phyloP scores from a whole-genome alignment of 108 stramenopile species.

The Parietichytrium sp. region DNA sequence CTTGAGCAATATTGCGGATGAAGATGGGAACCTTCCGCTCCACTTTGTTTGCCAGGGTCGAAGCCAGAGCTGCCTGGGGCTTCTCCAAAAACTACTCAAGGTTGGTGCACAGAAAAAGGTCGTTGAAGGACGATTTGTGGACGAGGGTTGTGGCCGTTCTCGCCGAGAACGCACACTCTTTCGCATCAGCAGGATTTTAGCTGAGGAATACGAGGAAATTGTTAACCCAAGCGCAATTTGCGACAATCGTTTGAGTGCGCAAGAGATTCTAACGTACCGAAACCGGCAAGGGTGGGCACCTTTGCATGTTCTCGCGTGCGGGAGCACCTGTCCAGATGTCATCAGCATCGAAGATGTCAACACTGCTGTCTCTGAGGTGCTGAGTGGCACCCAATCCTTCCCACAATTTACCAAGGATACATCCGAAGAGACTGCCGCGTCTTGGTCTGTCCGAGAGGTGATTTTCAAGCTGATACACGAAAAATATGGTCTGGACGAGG shows the following conservation, averaged over 20 bases:
- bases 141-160: background rate
- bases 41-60: conserved; percentile 10
- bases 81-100: background rate
- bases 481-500: no score
- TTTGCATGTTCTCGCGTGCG: background rate
- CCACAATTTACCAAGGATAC: no score
- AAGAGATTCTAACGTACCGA: background rate
- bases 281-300: background rate
- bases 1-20: background rate
- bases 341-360: no score
- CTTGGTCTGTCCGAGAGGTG: no score
- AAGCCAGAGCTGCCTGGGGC: background rate
- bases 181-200: background rate
- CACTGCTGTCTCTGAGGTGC: no score
- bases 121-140: background rate
- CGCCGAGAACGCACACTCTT: background rate
- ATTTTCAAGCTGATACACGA: no score
- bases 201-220: background rate
- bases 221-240: background rate
- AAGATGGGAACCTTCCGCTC: background rate
- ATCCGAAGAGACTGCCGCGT: no score
- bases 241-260: background rate
- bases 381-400: no score
- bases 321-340: no score
- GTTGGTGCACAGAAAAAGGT: background rate